Percentiles rank a stretch among this genome's conserved stretches.
Evolutionary conservation across 805 yeast species (phyloP).

Genomic region (Ogataea pignaliae): DNA sequence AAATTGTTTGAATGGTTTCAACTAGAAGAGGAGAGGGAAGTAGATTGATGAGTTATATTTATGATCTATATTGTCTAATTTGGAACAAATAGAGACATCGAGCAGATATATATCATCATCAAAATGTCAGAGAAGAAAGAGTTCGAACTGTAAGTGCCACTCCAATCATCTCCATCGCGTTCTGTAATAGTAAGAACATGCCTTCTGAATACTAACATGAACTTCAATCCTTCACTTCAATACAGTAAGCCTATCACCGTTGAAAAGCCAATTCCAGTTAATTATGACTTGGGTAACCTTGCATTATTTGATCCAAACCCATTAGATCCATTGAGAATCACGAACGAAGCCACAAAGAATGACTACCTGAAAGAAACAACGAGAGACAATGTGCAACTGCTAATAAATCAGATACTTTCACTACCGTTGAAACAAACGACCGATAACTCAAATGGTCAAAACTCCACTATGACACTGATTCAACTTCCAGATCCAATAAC

Average conservation of each 20-base stretch:
- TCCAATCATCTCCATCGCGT: too few relatives aligned
- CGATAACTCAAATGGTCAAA: slow-evolving; percentile 43
- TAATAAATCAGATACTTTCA: slow-evolving; percentile 85
- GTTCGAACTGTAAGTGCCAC: too few relatives aligned
- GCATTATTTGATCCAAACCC: slow-evolving; percentile 90
- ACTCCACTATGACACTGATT: slow-evolving; percentile 72
- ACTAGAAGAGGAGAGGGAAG: too few relatives aligned
- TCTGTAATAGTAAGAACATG: too few relatives aligned
- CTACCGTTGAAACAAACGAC: slow-evolving; percentile 87
- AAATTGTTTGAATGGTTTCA: too few relatives aligned
- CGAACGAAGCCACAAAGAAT: slow-evolving; percentile 55
- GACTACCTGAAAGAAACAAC: slow-evolving; percentile 58
- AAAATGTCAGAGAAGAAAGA: too few relatives aligned
- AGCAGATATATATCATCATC: too few relatives aligned
- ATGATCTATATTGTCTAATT: too few relatives aligned
- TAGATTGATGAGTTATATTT: too few relatives aligned
- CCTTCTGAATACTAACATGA: slow-evolving; percentile 3
- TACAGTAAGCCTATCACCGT: slow-evolving; percentile 71
- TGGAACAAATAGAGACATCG: too few relatives aligned
- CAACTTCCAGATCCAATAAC: slow-evolving; percentile 81
- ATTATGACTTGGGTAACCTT: slow-evolving; percentile 85
- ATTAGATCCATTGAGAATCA: slow-evolving; percentile 56
- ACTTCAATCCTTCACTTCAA: neutral
- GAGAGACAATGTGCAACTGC: slow-evolving; percentile 88
- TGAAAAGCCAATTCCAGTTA: slow-evolving; percentile 85